A percentile compares a stretch with the other conserved stretches of the same genome.
phyloP scores from a whole-genome alignment of 257 asterid species.

The Solanum virginianum region DNA sequence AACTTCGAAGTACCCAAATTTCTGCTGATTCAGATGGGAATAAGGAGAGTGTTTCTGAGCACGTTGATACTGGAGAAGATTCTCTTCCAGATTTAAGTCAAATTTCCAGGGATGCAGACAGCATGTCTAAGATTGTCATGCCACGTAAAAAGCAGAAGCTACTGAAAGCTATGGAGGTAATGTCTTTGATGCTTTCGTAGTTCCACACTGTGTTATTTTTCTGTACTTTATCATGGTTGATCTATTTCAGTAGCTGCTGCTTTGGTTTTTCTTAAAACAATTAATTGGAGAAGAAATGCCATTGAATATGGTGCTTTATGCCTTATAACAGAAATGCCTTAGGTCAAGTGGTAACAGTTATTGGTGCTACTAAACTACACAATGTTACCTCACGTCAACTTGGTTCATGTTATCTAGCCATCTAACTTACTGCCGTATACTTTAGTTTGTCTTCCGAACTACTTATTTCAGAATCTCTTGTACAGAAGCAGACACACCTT shows the following conservation, averaged over 20 bases:
- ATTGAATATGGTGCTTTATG: not conserved
- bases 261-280: not conserved
- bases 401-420: not conserved
- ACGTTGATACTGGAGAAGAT: slow-evolving; percentile 22
- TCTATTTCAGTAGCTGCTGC: not conserved
- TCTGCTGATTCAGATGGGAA: slow-evolving; percentile 10
- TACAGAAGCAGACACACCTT: not conserved
- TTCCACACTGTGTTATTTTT: not conserved
- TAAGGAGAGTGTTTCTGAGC: slow-evolving; percentile 14
- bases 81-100: slow-evolving; percentile 29
- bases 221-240: not conserved
- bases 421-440: not conserved
- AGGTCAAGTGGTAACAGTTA: too few species aligned
- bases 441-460: not conserved
- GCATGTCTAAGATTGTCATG: slow-evolving; percentile 39
- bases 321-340: too few species aligned
- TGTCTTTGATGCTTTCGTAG: not conserved
- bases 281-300: not conserved
- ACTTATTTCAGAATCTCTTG: not conserved
- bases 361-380: not conserved
- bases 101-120: slow-evolving; percentile 36
- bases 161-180: slow-evolving; percentile 57
- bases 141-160: slow-evolving; percentile 52
- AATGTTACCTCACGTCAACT: not conserved
- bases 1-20: slow-evolving; percentile 34